Base-by-base conservation (phyloP, 768 basidiomycete species). In the Pulveroboletus sp. region DNA sequence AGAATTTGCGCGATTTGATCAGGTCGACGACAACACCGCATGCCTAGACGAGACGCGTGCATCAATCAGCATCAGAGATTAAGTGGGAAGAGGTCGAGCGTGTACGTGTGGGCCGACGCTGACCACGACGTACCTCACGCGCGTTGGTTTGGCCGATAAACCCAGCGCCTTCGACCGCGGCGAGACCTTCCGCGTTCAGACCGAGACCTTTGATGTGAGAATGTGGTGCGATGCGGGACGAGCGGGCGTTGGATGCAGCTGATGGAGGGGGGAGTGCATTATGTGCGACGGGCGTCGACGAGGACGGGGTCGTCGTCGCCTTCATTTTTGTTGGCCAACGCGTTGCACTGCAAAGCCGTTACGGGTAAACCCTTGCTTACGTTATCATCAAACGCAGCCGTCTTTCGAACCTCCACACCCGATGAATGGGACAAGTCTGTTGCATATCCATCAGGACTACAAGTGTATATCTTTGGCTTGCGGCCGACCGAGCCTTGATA, bases 151-250 rank as follows among this genome's bases (percentile, higher is more conserved):
- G 94, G 1, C 95, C 93, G 39, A 97, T 79, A 69, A 97, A 97
- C 1, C 96, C 96, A 44, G 87, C 85, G 8, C 79, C 74, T 54
- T 89, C 85, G 6, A 74, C 63, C 27, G 75, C 72, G 2, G 93
- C 95, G 48, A 76, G 76, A 1, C 94, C 95, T 53, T 97, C 93
- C 45, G 86, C 68, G 35, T 79, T 86, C 46, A 98, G 74, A 4
- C 96, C 96, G 24, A 98, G 85, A 7, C 93, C 94, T 73, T 93
- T 95, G 68, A 97, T 97, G 68, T 97, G 94, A 5, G 93, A 96
- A 64, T 97, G 94, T 3, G 92, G 84, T 1, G 90, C 89, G 38
- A 93, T 89, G 31, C 89, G 81, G 26, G 88, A 87, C 0, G 88
- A 82, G 20, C 86, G 78, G 12, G 77, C 76, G 1, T 82, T 78